Conservation (phyloP, 2,329 filamentous ascomycete genomes). For the Fusarium floridanum region DNA sequence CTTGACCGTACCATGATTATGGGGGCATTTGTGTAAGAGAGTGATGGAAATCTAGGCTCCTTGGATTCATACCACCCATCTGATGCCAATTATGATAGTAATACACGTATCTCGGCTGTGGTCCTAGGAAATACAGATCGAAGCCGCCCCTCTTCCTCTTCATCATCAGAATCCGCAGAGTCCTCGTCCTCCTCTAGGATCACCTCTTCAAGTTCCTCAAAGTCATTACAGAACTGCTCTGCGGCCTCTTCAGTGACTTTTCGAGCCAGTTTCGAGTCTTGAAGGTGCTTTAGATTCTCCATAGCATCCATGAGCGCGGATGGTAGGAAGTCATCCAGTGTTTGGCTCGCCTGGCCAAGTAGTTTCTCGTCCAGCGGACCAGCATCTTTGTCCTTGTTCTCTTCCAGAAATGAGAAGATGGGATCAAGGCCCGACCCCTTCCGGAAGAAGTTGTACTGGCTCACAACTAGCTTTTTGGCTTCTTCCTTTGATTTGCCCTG, state of each 20-base stretch:
- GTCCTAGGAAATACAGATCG: conserved; percentile 68
- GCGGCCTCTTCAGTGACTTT: conserved; percentile 86
- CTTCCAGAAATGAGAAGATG: conserved; percentile 70
- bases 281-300: conserved; percentile 81
- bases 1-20: neutral
- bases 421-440: conserved; percentile 78
- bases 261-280: conserved; percentile 78
- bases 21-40: neutral
- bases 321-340: conserved; percentile 89
- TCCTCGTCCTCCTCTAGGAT: conserved; percentile 61
- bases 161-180: conserved; percentile 39
- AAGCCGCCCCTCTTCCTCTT: conserved; percentile 24
- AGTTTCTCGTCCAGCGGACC: conserved; percentile 62
- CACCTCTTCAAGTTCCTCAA: conserved; percentile 71
- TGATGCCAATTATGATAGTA: conserved; percentile 60
- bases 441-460: conserved; percentile 80
- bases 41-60: neutral
- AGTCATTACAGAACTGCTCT: conserved; percentile 86
- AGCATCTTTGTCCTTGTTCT: conserved; percentile 48
- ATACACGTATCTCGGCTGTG: conserved; percentile 69
- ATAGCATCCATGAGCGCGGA: conserved; percentile 93
- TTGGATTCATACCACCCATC: neutral
- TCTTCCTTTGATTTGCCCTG: conserved; percentile 68
- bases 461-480: conserved; percentile 69
- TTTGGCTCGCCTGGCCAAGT: conserved; percentile 78